Evolutionary conservation across 208 protist genomes (phyloP), one percentile per base, ranked within the genome.

Genomic region (Trypanosoma scelopori): DNA sequence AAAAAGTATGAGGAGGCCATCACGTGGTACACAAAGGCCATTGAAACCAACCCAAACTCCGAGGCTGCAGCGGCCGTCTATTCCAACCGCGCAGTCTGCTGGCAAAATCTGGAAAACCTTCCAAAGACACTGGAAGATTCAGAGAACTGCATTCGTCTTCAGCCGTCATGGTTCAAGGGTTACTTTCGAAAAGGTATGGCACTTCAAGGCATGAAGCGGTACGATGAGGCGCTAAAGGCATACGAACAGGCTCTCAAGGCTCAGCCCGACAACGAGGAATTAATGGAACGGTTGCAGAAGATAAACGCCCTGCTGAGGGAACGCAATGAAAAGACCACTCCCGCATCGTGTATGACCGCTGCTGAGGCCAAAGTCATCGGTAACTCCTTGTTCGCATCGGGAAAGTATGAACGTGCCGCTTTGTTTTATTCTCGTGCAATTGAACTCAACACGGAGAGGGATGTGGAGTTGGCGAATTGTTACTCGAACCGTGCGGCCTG

Each of bases 401-500:
- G 91, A 47, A 94, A 92, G 50, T 97, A 96, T 78, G 93, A 97
- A 49, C 70, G 78, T 20, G 93, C 93, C 0, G 84, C 79, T 13
- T 55, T 70, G 48, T 96, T 95, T 74, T 97, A 97, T 91, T 79
- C 84, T 22, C 85, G 89, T 55, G 93, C 93, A 5, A 93, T 97
- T 61, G 91, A 94, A 27, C 82, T 97, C 49, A 68, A 88, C 55
- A 75, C 66, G 41, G 76, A 75, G 50, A 63, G 71, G 41, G 79
- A 84, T 72, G 78, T 83, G 59, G 92, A 94, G 79, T 9, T 61
- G 22, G 89, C 87, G 23, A 92, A 84, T 50, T 97, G 81, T 69
- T 96, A 94, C 68, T 67, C 89, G 25, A 97, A 97, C 72, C 83
- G 91, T 41, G 93, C 93, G 5, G 89, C 93, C 15, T 97, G 93